phyloP scores from a whole-genome alignment of 208 protist genomes.

The Leishmania amazonensis region DNA sequence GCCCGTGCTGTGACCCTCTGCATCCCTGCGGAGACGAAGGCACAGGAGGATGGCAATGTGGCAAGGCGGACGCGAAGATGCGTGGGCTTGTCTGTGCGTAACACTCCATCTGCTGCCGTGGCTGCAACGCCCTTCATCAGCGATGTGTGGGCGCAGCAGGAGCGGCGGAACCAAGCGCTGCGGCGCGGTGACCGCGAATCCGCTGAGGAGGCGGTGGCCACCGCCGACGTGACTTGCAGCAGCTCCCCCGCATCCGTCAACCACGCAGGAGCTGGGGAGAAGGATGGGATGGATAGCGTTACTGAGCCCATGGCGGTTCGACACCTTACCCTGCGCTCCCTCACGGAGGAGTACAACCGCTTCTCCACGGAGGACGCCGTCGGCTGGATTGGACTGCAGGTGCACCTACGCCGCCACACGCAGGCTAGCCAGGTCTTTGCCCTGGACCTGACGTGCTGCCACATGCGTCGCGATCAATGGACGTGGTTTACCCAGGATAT shows the following conservation, averaged over 20 bases:
- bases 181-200: background rate
- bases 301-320: background rate
- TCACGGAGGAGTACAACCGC: slow-evolving; percentile 31
- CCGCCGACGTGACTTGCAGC: background rate
- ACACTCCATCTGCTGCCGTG: background rate
- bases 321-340: slow-evolving; percentile 27
- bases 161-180: background rate
- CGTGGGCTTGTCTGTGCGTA: background rate
- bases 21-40: background rate
- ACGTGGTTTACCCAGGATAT: slow-evolving; percentile 61
- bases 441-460: slow-evolving; percentile 58
- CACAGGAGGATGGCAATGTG: background rate
- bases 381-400: slow-evolving; percentile 45
- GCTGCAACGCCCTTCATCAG: background rate
- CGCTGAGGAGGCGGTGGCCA: background rate
- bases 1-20: background rate
- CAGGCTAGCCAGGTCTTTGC: slow-evolving; percentile 36
- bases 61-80: background rate
- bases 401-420: slow-evolving; percentile 44
- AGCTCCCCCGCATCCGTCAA: background rate
- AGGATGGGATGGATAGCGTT: background rate
- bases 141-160: background rate
- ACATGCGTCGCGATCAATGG: slow-evolving; percentile 59
- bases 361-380: slow-evolving; percentile 23
- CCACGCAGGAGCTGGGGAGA: background rate